Conservation (phyloP, 768 basidiomycete genomes). For the Trametes meyenii region DNA sequence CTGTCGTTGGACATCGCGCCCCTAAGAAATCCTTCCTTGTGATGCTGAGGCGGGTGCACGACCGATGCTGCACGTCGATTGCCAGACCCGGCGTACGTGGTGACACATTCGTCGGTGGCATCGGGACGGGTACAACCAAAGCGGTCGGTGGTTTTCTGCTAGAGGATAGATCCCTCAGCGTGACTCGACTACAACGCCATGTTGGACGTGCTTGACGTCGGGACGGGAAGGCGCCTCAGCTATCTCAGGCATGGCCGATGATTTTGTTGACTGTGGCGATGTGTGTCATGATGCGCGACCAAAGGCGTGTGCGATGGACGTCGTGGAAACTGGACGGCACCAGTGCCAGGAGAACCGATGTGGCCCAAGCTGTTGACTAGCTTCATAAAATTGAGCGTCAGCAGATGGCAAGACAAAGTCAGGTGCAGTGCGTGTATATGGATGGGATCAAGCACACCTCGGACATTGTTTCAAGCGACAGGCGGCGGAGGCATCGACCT, state of each 20-base stretch:
- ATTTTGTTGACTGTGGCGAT: too few species aligned
- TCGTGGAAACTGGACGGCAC: too few species aligned
- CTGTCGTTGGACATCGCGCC: not conserved
- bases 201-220: not conserved
- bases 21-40: not conserved
- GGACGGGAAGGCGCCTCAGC: not conserved
- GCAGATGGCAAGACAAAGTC: too few species aligned
- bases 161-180: not conserved
- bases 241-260: too few species aligned
- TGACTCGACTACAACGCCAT: too few species aligned
- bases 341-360: too few species aligned
- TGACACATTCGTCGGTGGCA: not conserved
- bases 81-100: not conserved
- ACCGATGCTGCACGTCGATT: not conserved
- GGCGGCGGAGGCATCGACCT: too few species aligned
- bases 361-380: too few species aligned
- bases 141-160: constrained; percentile 4
- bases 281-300: not conserved
- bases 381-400: too few species aligned
- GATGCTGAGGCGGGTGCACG: not conserved
- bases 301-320: not conserved
- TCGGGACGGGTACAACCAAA: not conserved
- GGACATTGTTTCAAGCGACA: too few species aligned
- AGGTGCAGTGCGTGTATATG: too few species aligned
- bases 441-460: too few species aligned